These are phyloP conservation scores for Caryopteris hybrid DNA, from an alignment of 305 asterid species.

Conservation along the genomic window DNA sequence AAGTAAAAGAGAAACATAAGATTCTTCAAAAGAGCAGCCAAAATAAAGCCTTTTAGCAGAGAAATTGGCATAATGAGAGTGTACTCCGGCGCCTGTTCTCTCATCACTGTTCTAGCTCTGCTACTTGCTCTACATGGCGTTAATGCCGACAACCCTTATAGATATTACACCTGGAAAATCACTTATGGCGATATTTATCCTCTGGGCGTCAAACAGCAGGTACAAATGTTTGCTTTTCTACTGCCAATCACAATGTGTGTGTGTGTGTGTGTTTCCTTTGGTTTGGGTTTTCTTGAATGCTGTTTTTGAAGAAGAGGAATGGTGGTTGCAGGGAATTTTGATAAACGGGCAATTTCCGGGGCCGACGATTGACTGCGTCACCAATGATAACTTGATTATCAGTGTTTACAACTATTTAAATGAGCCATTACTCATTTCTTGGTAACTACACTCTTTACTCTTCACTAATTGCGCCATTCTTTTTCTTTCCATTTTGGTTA, in stretches of 20 bases:
- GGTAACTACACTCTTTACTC: conserved; percentile 42
- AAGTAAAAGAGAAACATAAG: background rate
- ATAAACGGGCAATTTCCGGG: conserved; percentile 97
- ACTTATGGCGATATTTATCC: conserved; percentile 80
- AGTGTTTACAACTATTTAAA: conserved; percentile 75
- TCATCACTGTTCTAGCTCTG: conserved; percentile 23
- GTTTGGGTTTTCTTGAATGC: conserved; percentile 5
- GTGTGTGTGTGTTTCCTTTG: background rate
- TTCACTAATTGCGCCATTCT: background rate
- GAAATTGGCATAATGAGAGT: conserved; percentile 24
- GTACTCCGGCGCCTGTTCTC: conserved; percentile 27
- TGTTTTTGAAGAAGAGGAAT: conserved; percentile 3
- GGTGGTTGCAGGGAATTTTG: conserved; percentile 73
- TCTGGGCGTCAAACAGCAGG: conserved; percentile 86
- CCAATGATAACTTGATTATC: conserved; percentile 94
- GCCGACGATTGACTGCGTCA: conserved; percentile 88
- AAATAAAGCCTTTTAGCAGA: background rate
- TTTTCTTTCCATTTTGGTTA: background rate
- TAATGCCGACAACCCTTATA: conserved; percentile 73
- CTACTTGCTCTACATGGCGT: conserved; percentile 28
- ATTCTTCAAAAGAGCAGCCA: background rate
- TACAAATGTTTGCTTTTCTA: conserved; percentile 6
- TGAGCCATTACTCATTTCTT: conserved; percentile 85
- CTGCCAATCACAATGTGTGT: background rate
- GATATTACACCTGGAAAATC: conserved; percentile 80